A percentile compares a stretch with the other conserved stretches of the same genome.
These are phyloP conservation scores for Podaxis mareebaensis DNA, from an alignment of 768 basidiomycete genomes.

Conservation along the genomic window DNA sequence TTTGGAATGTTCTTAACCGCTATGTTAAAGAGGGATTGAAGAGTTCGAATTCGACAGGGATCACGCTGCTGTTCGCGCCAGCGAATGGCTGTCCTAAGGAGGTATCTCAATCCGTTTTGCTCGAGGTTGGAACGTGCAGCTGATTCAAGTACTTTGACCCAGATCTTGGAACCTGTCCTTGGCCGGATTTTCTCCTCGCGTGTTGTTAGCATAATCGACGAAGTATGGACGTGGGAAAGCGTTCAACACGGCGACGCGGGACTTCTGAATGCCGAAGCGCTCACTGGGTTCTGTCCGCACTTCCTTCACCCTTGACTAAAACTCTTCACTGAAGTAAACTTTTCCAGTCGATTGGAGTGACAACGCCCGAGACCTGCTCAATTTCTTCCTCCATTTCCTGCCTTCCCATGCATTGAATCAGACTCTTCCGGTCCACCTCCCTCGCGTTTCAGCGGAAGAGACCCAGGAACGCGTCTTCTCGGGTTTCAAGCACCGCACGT, in stretches of 20 bases:
- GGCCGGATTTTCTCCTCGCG: constrained; percentile 47
- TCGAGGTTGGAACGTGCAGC: neutral
- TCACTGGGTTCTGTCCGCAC: constrained; percentile 5
- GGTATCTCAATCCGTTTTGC: constrained; percentile 37
- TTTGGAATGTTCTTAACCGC: constrained; percentile 69
- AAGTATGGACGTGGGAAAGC: constrained; percentile 83
- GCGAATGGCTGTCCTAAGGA: constrained; percentile 90
- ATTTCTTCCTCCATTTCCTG: constrained; percentile 70
- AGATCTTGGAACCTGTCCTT: constrained; percentile 83
- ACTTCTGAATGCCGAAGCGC: constrained; percentile 66
- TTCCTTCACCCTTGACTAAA: neutral
- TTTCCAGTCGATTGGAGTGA: constrained; percentile 74
- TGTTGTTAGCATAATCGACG: constrained; percentile 45
- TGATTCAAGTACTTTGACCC: neutral
- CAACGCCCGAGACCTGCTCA: constrained; percentile 73
- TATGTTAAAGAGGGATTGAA: constrained; percentile 46
- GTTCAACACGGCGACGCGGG: constrained; percentile 84
- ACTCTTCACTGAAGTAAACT: neutral
- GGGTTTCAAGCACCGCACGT: constrained; percentile 52
- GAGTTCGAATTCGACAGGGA: constrained; percentile 32
- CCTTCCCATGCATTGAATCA: constrained; percentile 39
- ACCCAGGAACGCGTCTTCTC: constrained; percentile 37
- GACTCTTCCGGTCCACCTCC: constrained; percentile 52
- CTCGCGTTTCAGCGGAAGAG: constrained; percentile 44
- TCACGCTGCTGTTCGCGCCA: constrained; percentile 78